Evolutionary conservation across 192 early-diverging fungal species (phyloP).

Genomic region (Neocallimastix lanati): DNA sequence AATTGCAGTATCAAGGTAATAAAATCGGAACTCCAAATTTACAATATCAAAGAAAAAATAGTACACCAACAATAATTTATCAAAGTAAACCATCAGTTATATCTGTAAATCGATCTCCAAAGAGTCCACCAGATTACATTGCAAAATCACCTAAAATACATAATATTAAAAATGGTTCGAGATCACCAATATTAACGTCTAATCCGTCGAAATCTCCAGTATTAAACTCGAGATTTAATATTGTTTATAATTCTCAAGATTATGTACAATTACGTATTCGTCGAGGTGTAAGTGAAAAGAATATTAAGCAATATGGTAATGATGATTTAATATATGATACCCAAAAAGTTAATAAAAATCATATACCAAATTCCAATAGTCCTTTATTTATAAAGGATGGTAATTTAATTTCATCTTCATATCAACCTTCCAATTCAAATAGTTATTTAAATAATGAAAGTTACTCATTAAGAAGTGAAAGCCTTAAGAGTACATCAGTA

Average conservation of each 20-base stretch:
- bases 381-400: not conserved
- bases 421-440: not conserved
- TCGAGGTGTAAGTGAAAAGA: not conserved
- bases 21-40: not conserved
- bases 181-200: not conserved
- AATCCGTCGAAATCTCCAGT: not conserved
- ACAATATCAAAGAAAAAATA: not conserved
- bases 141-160: not conserved
- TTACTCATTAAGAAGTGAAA: not conserved
- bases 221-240: not conserved
- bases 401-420: not conserved
- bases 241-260: not conserved
- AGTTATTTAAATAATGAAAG: not conserved
- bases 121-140: not conserved
- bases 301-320: not conserved
- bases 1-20: not conserved
- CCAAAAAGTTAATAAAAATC: not conserved
- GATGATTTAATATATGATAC: not conserved
- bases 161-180: not conserved
- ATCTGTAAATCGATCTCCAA: not conserved
- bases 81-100: not conserved
- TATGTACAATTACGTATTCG: not conserved
- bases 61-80: not conserved
- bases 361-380: not conserved
- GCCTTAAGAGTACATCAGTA: not conserved